Base-by-base conservation (phyloP, 2,329 filamentous ascomycete species). In the Moelleriella libera region DNA sequence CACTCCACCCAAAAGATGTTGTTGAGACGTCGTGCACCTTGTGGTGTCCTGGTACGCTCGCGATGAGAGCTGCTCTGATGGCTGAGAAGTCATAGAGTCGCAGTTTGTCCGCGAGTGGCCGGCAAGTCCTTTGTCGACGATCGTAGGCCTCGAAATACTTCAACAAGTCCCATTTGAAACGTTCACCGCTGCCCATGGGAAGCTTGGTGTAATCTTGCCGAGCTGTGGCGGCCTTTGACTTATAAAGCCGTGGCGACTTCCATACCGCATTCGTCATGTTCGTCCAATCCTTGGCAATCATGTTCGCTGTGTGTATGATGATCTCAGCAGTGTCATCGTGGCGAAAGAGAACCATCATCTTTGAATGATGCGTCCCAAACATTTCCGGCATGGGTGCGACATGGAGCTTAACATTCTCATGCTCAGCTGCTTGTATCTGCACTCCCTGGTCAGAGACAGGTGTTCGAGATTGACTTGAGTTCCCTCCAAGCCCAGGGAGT, bases 201-300 rank as follows among this genome's bases (percentile, higher is more conserved):
- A 54, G 46, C 4, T 54, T 39, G 8, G 47, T 31, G 10, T 52
- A 45, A 4, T 45, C 45, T 10, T 48, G 40, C 12, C 30, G 2
- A 28, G 5, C 4, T n/a, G 8, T 41, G 6, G 4, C 29, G 10
- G 10, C 40, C 28, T 45, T 39, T 12, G 29, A 5, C 44, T 7
- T 6, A 67, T 45, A 1, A 76, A 94, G 75, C 1, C 76, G 59
- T 1, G 86, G 86, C 0, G 86, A 90, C 45, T 68, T 71, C 88
- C 88, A 95, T 5, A 85, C 76, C 1, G 79, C 87, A 60, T 95
- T 88, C 1, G 82, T 85, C 84, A 94, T 85, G 55, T 92, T 92
- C 1, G 71, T 75, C 88, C 88, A 95, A 61, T 95, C 88, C 48
- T 82, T 80, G 4, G 73, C 59, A n/a, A 94, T 90, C 83, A 94